Conservation (phyloP, 352 stramenopile genomes). For the Phytophthora citrophthora region DNA sequence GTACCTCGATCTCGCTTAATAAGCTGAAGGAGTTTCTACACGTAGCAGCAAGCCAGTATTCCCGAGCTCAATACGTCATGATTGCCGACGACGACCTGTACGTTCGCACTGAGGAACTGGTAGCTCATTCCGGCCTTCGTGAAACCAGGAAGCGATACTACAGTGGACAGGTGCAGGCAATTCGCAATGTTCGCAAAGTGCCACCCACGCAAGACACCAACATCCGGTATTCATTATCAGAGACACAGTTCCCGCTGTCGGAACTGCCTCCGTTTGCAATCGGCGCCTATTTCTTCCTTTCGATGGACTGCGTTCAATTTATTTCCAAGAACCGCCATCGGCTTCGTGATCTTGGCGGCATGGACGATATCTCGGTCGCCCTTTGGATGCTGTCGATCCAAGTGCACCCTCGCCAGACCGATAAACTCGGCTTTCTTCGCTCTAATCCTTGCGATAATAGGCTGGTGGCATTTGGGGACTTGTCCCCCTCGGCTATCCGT, state of each 20-base stretch:
- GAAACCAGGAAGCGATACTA: slow-evolving; percentile 5
- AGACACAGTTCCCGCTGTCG: slow-evolving; percentile 33
- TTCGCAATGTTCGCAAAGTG: slow-evolving; percentile 9
- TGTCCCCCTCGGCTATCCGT: slow-evolving; percentile 42
- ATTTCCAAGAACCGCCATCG: slow-evolving; percentile 40
- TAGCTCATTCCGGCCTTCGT: not conserved
- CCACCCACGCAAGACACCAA: slow-evolving; percentile 27
- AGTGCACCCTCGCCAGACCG: slow-evolving; percentile 40
- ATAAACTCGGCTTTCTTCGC: slow-evolving; percentile 9
- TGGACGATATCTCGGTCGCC: slow-evolving; percentile 70
- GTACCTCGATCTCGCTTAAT: slow-evolving; percentile 45
- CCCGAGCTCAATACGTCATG: slow-evolving; percentile 43
- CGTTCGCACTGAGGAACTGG: slow-evolving; percentile 31
- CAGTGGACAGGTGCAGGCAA: slow-evolving; percentile 20
- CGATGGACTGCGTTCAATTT: slow-evolving; percentile 49
- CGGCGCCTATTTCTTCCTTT: slow-evolving; percentile 60
- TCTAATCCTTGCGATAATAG: slow-evolving; percentile 30
- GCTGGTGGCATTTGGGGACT: slow-evolving; percentile 51
- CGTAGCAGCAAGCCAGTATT: slow-evolving; percentile 17
- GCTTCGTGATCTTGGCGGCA: slow-evolving; percentile 31
- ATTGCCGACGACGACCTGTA: slow-evolving; percentile 64
- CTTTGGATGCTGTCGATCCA: slow-evolving; percentile 62
- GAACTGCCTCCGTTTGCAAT: slow-evolving; percentile 49
- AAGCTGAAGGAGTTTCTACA: slow-evolving; percentile 64
- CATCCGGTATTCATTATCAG: slow-evolving; percentile 37